These are phyloP conservation scores for Debaryomyces robertsiae DNA, from an alignment of 1,139 yeast species.

Conservation along the genomic window DNA sequence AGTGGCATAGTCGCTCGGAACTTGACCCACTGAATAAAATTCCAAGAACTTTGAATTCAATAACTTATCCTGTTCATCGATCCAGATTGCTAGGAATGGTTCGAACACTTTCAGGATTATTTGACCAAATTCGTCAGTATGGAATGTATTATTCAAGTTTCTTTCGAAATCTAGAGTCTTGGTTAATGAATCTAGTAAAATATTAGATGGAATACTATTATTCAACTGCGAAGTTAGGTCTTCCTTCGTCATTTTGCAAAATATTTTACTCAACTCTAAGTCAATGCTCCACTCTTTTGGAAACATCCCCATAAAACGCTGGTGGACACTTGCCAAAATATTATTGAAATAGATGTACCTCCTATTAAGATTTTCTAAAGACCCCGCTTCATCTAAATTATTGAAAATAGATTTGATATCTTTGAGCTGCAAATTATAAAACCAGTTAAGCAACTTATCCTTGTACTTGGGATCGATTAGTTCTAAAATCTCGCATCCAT, in stretches of 20 bases:
- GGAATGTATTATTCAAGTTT: conserved; percentile 61
- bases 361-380: conserved; percentile 80
- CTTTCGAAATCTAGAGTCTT: conserved; percentile 71
- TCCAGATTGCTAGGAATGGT: conserved; percentile 84
- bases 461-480: conserved; percentile 62
- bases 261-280: conserved; percentile 57
- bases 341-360: conserved; percentile 81
- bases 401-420: conserved; percentile 79
- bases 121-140: conserved; percentile 43
- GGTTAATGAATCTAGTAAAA: conserved; percentile 50
- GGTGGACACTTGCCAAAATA: conserved; percentile 61
- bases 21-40: conserved; percentile 52
- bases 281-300: conserved; percentile 75
- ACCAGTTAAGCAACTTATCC: conserved; percentile 71
- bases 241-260: conserved; percentile 68
- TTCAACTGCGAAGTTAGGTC: conserved; percentile 51
- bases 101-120: conserved; percentile 76
- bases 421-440: conserved; percentile 65
- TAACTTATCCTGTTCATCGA: conserved; percentile 75
- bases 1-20: conserved; percentile 39
- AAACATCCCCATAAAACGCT: conserved; percentile 56
- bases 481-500: conserved; percentile 76
- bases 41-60: conserved; percentile 64
- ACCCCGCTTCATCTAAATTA: conserved; percentile 87
- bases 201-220: conserved; percentile 50